Evolutionary conservation across 768 basidiomycete genomes (phyloP), one percentile per base, ranked within the genome.

Genomic region (Russula lepida): DNA sequence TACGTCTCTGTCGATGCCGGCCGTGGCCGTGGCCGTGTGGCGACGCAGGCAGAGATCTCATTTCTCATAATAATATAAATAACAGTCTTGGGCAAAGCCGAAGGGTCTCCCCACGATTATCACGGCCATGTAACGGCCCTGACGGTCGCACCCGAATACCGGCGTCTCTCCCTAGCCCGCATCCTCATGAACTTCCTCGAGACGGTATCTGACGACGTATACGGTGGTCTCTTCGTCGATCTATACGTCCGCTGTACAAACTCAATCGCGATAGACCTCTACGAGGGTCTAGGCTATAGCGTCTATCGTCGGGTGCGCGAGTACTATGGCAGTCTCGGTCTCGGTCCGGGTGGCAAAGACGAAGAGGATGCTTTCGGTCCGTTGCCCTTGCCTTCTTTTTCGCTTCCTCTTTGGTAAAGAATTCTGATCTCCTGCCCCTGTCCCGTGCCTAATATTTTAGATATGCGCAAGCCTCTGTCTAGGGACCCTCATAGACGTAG

Each of bases 101-200:
- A 97, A 72, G 93, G 94, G 2, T 64, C 72, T 6, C 76, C 78
- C 0, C 60, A 73, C 1, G 93, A 95, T 68, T 92, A 89, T 84
- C 92, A 94, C 68, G 95, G 93, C 0, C 97, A 98, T 69, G 86
- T 98, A 68, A 98, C 95, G 0, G 95, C 95, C 0, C 77, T 99
- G 53, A 92, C 94, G 6, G 93, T 99, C 57, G 89, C 94, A 0
- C 97, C 97, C 13, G 86, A 91, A 68, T 97, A 92, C 73, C 88
- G 97, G 44, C 86, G 90, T 3, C 81, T 98, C 3, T 84, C 84
- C 1, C 84, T 98, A 48, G 95, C 92, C 0, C 83, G 85, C 67
- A 85, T 83, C 71, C 87, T 98, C 83, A 92, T 95, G 84, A 71
- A 77, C 64, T 78, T 89, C 51, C 86, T 99, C 48, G 95, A 98